Conservation (phyloP, 2,329 filamentous ascomycete species). For the Dothistroma pini region DNA sequence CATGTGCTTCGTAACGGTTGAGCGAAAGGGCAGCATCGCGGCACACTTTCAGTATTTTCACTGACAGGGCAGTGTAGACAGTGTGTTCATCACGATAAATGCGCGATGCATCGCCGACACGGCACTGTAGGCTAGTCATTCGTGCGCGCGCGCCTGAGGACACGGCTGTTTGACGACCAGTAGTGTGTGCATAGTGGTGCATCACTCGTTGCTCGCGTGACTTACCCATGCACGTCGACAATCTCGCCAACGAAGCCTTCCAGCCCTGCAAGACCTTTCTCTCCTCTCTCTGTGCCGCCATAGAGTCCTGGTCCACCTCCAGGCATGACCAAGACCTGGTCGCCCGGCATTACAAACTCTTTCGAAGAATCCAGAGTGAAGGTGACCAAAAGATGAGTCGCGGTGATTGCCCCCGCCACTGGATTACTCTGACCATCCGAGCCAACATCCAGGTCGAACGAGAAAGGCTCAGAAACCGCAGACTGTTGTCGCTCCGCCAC, state of each 20-base stretch:
- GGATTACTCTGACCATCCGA: conserved; percentile 11
- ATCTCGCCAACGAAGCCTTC: conserved; percentile 71
- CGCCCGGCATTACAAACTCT: conserved; percentile 71
- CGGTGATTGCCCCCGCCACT: conserved; percentile 26
- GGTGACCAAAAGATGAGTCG: conserved; percentile 50
- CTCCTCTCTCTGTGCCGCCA: conserved; percentile 52
- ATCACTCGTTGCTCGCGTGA: not conserved
- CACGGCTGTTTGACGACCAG: not conserved
- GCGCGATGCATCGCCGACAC: too few species aligned
- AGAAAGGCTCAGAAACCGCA: conserved; percentile 29
- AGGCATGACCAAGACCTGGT: conserved; percentile 67
- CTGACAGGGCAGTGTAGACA: not conserved
- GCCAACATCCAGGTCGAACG: conserved; percentile 23
- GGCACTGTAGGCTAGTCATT: too few species aligned
- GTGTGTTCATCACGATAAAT: not conserved
- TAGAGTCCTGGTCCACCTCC: conserved; percentile 60
- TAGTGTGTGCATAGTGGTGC: not conserved
- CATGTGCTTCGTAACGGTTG: not conserved
- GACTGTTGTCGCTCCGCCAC: conserved; percentile 31
- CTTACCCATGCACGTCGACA: conserved; percentile 33
- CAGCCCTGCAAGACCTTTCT: conserved; percentile 54
- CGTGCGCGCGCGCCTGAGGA: not conserved
- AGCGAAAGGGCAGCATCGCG: not conserved
- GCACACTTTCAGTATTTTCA: not conserved
- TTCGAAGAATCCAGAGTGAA: conserved; percentile 66